These are phyloP conservation scores for Chlamydomonas eustigma DNA, from an alignment of 139 green algal species.

Conservation along the genomic window DNA sequence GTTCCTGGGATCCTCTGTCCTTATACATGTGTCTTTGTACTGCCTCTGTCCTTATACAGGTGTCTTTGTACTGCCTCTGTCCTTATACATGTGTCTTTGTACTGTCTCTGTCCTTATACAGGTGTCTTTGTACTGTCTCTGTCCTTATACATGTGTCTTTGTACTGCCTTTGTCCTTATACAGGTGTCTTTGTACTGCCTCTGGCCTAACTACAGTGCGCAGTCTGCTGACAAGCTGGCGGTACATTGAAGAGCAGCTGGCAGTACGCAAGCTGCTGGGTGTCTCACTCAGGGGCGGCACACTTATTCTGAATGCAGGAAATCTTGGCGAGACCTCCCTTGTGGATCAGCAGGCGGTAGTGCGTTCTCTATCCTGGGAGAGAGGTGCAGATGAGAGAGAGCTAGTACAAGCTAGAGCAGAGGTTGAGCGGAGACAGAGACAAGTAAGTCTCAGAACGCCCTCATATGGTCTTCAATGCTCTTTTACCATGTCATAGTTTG, in stretches of 20 bases:
- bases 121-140: conserved; percentile 1
- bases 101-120: background rate
- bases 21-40: background rate
- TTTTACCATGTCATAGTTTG: background rate
- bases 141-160: background rate
- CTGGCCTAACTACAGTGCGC: conserved; percentile 1
- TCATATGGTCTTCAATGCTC: background rate
- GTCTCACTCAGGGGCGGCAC: background rate
- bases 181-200: conserved; percentile 2
- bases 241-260: background rate
- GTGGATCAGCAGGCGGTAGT: too few relatives aligned
- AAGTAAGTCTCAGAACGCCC: background rate
- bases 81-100: background rate
- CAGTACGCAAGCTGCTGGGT: background rate
- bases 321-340: too few relatives aligned
- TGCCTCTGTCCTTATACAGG: background rate
- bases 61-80: background rate
- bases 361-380: too few relatives aligned
- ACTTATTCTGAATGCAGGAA: background rate
- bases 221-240: conserved; percentile 4
- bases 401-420: background rate
- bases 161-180: background rate
- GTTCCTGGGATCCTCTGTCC: too few relatives aligned
- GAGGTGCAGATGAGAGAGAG: background rate
- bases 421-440: background rate